Conservation (phyloP, 108 stramenopile genomes). For the Cyclotella baltica region DNA sequence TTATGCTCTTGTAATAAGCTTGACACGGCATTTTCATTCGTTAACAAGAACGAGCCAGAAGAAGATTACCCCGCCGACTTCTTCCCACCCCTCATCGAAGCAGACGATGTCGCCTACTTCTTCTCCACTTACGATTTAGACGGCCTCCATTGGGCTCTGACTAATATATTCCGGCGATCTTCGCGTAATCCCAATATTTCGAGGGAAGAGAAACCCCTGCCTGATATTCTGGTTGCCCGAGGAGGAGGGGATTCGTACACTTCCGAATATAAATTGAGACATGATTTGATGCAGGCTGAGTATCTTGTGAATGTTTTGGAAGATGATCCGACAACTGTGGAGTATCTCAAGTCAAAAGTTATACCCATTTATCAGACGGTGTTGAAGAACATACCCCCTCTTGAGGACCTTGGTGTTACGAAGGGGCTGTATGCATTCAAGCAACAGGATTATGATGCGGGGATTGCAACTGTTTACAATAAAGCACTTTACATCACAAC, state of each 20-base stretch:
- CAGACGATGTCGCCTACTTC: constrained; percentile 59
- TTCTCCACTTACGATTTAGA: constrained; percentile 66
- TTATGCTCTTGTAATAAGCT: no score
- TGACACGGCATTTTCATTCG: no score
- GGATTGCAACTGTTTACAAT: constrained; percentile 64
- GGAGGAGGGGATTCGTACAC: constrained; percentile 73
- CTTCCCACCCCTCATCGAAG: constrained; percentile 59
- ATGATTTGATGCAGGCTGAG: constrained; percentile 64
- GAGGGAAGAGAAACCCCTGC: constrained; percentile 30
- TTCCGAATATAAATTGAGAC: constrained; percentile 62
- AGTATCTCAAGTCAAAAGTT: constrained; percentile 46
- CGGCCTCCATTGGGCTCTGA: constrained; percentile 62
- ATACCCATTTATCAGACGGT: constrained; percentile 57
- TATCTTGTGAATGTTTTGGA: constrained; percentile 52
- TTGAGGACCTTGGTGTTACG: constrained; percentile 51
- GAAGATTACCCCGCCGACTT: no score
- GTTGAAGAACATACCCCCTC: constrained; percentile 56
- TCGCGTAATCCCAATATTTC: constrained; percentile 45
- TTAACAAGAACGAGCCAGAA: no score
- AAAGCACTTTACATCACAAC: constrained; percentile 56
- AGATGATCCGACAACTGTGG: constrained; percentile 39
- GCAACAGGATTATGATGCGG: constrained; percentile 49
- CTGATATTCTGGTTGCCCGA: constrained; percentile 41
- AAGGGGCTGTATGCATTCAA: constrained; percentile 68
- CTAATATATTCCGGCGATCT: constrained; percentile 53